These are phyloP conservation scores for Russula earlei DNA, from an alignment of 768 basidiomycete species.

Conservation along the genomic window DNA sequence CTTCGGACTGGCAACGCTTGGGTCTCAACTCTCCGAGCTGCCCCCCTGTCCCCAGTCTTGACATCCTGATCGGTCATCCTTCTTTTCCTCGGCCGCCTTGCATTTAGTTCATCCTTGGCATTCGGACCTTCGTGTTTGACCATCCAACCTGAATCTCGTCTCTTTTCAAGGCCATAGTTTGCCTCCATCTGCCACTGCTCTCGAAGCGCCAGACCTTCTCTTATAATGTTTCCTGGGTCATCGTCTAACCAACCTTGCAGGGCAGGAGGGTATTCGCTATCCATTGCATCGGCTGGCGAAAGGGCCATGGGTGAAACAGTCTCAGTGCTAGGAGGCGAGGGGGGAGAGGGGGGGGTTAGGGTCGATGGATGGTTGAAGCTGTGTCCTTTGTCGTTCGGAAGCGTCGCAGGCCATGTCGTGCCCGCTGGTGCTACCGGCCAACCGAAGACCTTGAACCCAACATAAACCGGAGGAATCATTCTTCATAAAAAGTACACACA, in stretches of 20 bases:
- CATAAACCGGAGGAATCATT: not conserved
- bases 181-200: too few relatives aligned
- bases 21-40: not conserved
- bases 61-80: not conserved
- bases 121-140: not conserved
- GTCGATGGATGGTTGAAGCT: not conserved
- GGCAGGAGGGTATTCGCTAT: too few relatives aligned
- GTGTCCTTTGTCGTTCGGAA: not conserved
- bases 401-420: not conserved
- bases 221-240: fast-evolving
- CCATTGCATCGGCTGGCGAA: too few relatives aligned
- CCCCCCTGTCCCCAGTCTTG: not conserved
- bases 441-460: not conserved
- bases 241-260: too few relatives aligned
- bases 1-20: not conserved
- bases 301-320: too few relatives aligned
- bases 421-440: not conserved
- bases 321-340: too few relatives aligned
- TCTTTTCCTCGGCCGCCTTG: too few relatives aligned
- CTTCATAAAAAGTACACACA: not conserved
- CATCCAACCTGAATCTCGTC: not conserved
- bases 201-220: not conserved
- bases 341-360: too few relatives aligned
- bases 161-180: not conserved
- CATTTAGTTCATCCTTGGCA: too few relatives aligned